Conservation (phyloP, 2,329 filamentous ascomycete species). For the Fusarium drepaniforme region DNA sequence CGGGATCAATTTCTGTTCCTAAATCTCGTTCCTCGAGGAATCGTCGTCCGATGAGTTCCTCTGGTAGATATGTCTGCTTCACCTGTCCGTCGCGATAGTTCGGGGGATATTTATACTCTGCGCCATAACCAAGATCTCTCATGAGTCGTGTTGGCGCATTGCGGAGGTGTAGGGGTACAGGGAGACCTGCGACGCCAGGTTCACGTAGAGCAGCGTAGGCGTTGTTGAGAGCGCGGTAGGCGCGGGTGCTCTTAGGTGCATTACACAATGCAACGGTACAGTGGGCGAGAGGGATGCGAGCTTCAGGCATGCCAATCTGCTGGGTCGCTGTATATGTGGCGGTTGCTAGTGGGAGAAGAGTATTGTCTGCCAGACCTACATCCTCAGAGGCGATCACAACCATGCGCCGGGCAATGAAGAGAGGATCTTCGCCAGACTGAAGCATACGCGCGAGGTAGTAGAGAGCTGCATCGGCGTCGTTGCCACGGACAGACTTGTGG, state of each 20-base stretch:
- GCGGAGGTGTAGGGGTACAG: conserved; percentile 87
- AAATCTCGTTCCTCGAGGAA: conserved; percentile 88
- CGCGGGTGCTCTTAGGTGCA: conserved; percentile 87
- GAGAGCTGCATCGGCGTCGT: conserved; percentile 86
- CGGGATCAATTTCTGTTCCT: conserved; percentile 81
- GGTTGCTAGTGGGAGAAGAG: conserved; percentile 85
- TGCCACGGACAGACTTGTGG: conserved; percentile 93
- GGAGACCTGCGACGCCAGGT: conserved; percentile 83
- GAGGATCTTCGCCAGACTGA: conserved; percentile 91
- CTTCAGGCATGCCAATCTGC: conserved; percentile 95
- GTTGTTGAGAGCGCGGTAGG: conserved; percentile 85
- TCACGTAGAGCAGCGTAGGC: conserved; percentile 84
- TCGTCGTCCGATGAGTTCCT: conserved; percentile 73
- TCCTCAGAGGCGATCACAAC: conserved; percentile 97
- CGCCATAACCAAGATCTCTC: conserved; percentile 92
- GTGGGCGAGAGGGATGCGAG: conserved; percentile 91
- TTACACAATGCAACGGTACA: conserved; percentile 83
- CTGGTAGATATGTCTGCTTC: conserved; percentile 90
- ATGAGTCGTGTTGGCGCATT: conserved; percentile 94
- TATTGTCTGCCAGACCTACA: conserved; percentile 89
- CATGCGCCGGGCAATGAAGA: conserved; percentile 92
- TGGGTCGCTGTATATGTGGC: conserved; percentile 89
- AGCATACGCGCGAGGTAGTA: conserved; percentile 98
- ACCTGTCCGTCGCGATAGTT: conserved; percentile 87
- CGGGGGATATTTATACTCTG: conserved; percentile 96